Percentiles rank a stretch among this genome's conserved stretches.
phyloP scores from a whole-genome alignment of 495 filamentous ascomycete species.

The Apodospora peruviana region DNA sequence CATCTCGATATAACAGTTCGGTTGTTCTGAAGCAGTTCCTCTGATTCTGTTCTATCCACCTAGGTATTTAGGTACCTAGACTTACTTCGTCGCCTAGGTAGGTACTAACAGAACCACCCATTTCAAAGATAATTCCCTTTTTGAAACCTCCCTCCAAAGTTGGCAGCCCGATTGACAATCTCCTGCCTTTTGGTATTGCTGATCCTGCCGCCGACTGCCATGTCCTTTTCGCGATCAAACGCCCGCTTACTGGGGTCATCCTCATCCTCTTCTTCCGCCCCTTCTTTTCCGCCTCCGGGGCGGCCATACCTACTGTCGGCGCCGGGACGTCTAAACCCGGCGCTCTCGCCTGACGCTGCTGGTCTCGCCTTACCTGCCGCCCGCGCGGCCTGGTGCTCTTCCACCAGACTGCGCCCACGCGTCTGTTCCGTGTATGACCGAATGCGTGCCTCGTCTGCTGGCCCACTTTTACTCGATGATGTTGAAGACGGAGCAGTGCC shows the following conservation, averaged over 20 bases:
- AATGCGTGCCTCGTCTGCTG: slow-evolving; percentile 28
- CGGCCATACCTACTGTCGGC: slow-evolving; percentile 1
- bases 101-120: no score
- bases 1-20: no score
- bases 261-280: slow-evolving; percentile 63
- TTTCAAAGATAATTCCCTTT: slow-evolving; percentile 76
- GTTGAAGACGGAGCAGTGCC: background rate
- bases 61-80: no score
- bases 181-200: slow-evolving; percentile 70
- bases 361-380: slow-evolving; percentile 7
- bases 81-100: no score
- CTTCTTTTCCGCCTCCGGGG: slow-evolving; percentile 25
- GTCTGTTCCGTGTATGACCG: slow-evolving; percentile 38
- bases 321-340: background rate
- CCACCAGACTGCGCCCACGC: slow-evolving; percentile 58
- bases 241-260: slow-evolving; percentile 87
- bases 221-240: slow-evolving; percentile 95
- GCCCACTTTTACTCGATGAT: slow-evolving; percentile 22
- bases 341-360: no score
- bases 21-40: no score
- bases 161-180: slow-evolving; percentile 71
- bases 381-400: slow-evolving; percentile 46
- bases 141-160: slow-evolving; percentile 78
- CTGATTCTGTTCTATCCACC: no score
- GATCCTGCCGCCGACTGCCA: slow-evolving; percentile 68